These are phyloP conservation scores for Cryoendolithus antarcticus DNA, from an alignment of 2,329 filamentous ascomycete species.

Conservation along the genomic window DNA sequence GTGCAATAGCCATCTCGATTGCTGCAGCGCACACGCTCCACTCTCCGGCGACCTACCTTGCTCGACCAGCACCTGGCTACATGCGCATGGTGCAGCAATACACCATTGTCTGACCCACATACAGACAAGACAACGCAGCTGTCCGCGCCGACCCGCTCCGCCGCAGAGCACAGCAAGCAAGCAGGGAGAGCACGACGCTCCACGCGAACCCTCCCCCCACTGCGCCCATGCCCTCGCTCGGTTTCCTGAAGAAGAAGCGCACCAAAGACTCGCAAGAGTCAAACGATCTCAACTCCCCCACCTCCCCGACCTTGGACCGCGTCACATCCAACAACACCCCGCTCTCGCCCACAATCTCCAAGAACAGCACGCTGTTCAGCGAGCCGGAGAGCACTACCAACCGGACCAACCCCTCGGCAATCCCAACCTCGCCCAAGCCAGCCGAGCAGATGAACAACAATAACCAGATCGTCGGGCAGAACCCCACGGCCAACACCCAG, in stretches of 20 bases:
- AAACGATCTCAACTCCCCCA: conserved; percentile 52
- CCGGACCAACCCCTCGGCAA: conserved; percentile 9
- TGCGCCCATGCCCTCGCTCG: conserved; percentile 73
- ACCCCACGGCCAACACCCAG: conserved; percentile 30
- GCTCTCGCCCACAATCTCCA: conserved; percentile 38
- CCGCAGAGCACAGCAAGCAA: no score
- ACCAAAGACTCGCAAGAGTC: conserved; percentile 67
- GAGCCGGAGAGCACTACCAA: conserved; percentile 17
- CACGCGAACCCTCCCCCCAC: conserved; percentile 5
- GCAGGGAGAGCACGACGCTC: conserved; percentile 5
- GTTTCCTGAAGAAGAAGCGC: conserved; percentile 97
- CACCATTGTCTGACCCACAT: no score
- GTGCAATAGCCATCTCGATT: no score
- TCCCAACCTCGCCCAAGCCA: conserved; percentile 14
- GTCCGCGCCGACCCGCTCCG: no score
- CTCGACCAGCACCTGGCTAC: no score
- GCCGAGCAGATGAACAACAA: conserved; percentile 30
- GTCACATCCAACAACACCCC: conserved; percentile 33
- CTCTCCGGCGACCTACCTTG: no score
- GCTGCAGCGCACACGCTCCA: no score
- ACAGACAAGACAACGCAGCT: no score
- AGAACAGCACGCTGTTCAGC: conserved; percentile 15
- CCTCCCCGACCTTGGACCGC: conserved; percentile 42
- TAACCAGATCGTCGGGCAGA: conserved; percentile 25
- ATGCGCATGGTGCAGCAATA: no score